Evolutionary conservation across 2,329 filamentous ascomycete species (phyloP), one percentile per base, ranked within the genome.

Genomic region (Paecilomyces sp.): DNA sequence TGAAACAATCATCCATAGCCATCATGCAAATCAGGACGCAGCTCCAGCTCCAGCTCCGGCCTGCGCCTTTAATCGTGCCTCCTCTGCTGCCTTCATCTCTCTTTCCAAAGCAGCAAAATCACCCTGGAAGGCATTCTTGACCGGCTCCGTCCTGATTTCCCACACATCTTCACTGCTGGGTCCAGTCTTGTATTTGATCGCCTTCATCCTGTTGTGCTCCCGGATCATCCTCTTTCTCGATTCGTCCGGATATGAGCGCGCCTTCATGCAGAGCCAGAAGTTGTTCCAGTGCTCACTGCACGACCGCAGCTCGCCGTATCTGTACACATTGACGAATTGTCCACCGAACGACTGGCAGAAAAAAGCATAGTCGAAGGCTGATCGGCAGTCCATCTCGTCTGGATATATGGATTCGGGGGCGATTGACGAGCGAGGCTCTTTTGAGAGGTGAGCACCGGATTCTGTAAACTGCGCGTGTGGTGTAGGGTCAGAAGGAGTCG

Each of bases 261-360:
- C 87, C 64, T 90, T 87, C 92, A 97, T 97, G 81, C 94, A 99
- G 78, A 97, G 93, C 90, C 92, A 96, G 76, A 96, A 97, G 75
- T 96, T 90, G 62, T 88, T 84, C 92, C 93, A 97, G 63, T 92
- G 87, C 65, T 95, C 89, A 62, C 82, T 85, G 81, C 94, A 99
- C 3, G 84, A 82, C 53, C 88, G 85, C 69, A 96, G 79, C 51
- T 81, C 79, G 62, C 94, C 94, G 71, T 91, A 88, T 47, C 94
- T 89, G 81, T 97, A 99, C 41, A 97, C 84, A 69, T 91, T 87
- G 69, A 90, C 92, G 81, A 92, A 96, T 74, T 97, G 92, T 0
- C 93, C 92, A 57, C 91, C 92, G 8, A 96, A 81, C 0, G 89
- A 91, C 72, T 94, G 90, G 83, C 94, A 99, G 81, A 93, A 91